These are phyloP conservation scores for Gorgonomyces haynaldii DNA, from an alignment of 192 early-diverging fungal genomes.

Conservation along the genomic window DNA sequence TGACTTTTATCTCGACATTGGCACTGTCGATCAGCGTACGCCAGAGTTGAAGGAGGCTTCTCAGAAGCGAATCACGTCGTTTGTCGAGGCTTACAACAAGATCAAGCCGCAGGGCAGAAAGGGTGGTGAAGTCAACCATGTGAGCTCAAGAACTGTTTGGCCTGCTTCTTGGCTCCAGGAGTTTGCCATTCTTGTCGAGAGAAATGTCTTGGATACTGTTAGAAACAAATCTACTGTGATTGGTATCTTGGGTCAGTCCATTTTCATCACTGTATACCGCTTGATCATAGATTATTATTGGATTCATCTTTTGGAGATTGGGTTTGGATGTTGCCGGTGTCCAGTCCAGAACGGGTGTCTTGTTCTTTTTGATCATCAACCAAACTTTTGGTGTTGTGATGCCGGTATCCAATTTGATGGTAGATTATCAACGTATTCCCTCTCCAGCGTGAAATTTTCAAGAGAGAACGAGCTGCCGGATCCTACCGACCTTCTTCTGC, in stretches of 20 bases:
- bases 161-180: conserved; percentile 32
- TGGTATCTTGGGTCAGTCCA: conserved; percentile 10
- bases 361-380: conserved; percentile 55
- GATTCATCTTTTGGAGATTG: too few species aligned
- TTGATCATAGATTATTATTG: conserved; percentile 33
- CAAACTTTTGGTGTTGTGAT: conserved; percentile 45
- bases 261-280: conserved; percentile 13
- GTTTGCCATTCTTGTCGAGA: conserved; percentile 31
- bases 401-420: conserved; percentile 32
- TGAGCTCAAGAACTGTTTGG: conserved; percentile 2
- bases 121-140: background rate
- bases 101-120: background rate
- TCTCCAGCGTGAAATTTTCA: conserved; percentile 39
- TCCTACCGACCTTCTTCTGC: conserved; percentile 52
- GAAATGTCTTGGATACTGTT: conserved; percentile 25
- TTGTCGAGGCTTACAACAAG: conserved; percentile 11
- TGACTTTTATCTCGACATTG: conserved; percentile 22
- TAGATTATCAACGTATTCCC: conserved; percentile 20
- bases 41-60: conserved; percentile 6
- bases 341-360: conserved; percentile 46
- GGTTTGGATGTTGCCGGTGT: conserved; percentile 34
- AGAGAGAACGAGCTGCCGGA: conserved; percentile 52
- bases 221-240: conserved; percentile 2
- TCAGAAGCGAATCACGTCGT: conserved; percentile 11
- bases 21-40: conserved; percentile 13